Conservation (phyloP, 495 filamentous ascomycete species). For the Clavariopsis aquatica region DNA sequence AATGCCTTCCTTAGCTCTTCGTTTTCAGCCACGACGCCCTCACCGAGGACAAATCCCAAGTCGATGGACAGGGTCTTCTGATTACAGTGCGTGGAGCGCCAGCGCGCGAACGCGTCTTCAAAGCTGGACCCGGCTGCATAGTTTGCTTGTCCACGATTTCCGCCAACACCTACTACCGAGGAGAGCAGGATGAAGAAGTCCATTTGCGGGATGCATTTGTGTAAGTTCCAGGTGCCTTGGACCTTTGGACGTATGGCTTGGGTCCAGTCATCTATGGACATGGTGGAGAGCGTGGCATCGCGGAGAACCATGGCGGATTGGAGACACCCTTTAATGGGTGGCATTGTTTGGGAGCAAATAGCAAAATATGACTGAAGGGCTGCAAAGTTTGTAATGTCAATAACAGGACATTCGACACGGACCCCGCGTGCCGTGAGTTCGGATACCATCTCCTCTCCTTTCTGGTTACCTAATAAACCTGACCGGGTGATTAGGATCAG, state of each 20-base stretch:
- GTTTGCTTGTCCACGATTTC: constrained; percentile 28
- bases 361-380: background rate
- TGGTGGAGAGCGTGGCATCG: constrained; percentile 19
- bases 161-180: constrained; percentile 15
- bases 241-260: constrained; percentile 18
- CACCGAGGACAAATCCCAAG: too few species aligned
- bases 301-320: background rate
- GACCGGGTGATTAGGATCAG: constrained; percentile 11
- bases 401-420: background rate
- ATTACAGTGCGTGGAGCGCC: too few species aligned
- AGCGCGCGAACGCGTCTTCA: constrained; percentile 3
- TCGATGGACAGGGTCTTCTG: too few species aligned
- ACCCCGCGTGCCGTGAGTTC: background rate
- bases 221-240: constrained; percentile 23
- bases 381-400: background rate
- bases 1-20: too few species aligned
- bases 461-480: background rate
- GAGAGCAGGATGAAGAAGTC: constrained; percentile 35
- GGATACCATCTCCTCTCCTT: background rate
- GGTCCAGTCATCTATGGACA: constrained; percentile 14
- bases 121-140: constrained; percentile 28
- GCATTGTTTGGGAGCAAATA: background rate
- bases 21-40: too few species aligned
- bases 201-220: constrained; percentile 9
- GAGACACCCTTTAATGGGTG: background rate